phyloP scores from a whole-genome alignment of 306 rosid species.

The Fragaria ananassa region DNA sequence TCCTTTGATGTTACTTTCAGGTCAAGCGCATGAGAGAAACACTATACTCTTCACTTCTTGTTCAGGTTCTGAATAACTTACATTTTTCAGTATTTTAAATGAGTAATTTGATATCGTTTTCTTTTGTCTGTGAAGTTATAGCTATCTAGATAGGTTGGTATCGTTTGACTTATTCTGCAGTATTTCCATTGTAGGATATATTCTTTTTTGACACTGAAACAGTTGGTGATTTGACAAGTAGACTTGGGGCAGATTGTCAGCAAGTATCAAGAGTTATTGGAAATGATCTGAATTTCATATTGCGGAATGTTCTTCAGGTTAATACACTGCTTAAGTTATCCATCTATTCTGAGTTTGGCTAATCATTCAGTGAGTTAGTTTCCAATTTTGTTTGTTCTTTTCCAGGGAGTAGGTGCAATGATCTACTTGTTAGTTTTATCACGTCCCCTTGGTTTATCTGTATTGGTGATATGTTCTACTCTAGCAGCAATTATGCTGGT shows the following conservation, averaged over 20 bases:
- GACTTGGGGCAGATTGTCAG: conserved; percentile 99
- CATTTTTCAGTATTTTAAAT: neutral
- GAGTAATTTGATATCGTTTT: neutral
- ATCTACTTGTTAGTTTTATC: conserved; percentile 78
- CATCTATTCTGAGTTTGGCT: conserved; percentile 15
- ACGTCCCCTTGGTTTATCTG: conserved; percentile 85
- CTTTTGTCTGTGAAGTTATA: conserved; percentile 12
- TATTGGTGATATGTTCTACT: conserved; percentile 64
- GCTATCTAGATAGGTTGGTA: conserved; percentile 17
- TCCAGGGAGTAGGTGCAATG: conserved; percentile 77
- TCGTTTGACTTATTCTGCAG: conserved; percentile 42
- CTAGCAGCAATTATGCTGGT: conserved; percentile 70
- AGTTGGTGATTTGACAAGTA: conserved; percentile 95
- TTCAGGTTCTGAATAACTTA: conserved; percentile 60
- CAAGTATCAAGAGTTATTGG: conserved; percentile 97
- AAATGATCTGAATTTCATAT: conserved; percentile 87
- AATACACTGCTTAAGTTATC: conserved; percentile 18
- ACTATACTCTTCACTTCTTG: conserved; percentile 79
- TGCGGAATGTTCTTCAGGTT: conserved; percentile 90
- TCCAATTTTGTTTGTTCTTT: conserved; percentile 19
- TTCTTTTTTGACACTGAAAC: conserved; percentile 93
- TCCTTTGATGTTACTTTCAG: conserved; percentile 43
- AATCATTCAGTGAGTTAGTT: conserved; percentile 20
- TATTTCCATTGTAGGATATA: conserved; percentile 75
- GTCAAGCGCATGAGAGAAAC: conserved; percentile 96